Base-by-base conservation (phyloP, 768 basidiomycete genomes). In the Leccinum olivaceopallidum region DNA sequence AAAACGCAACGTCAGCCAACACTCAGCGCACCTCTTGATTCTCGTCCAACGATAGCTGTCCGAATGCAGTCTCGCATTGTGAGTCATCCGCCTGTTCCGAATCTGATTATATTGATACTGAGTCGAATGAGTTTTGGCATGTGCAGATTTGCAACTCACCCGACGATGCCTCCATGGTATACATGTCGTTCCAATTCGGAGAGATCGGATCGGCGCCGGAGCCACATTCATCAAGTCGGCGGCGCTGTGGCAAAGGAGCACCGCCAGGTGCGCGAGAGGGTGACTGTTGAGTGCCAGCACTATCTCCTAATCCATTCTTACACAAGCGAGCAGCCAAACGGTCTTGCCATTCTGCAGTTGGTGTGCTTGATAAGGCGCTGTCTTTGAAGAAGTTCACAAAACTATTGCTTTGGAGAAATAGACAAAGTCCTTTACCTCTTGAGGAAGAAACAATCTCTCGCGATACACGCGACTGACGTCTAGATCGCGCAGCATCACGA, bases 301-400 rank as follows among this genome's bases (percentile, higher is more conserved):
- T 54, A 20, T 12, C 60, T 52, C 62, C 63, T 20, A 49, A 60
- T 20, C 39, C 56, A 13, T 64, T 67, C 55, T 74, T 77, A 6
- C 79, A 79, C 52, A 90, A 73, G 6, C 81, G 81, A 61, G 79
- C 79, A 24, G 85, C 83, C 18, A 92, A 78, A 57, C 81, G 85
- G 54, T 92, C 89, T 70, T 92, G 90, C 90, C 90, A 92, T 70
- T 92, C 88, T 60, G 81, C 75, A 1, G 87, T 89, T 6, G 90
- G 90, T 28, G 83, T 79, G 18, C 85, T 81, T 24, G 85, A 82
- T 61, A 86, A 78, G 13, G 80, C 80, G 54, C 82, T 81, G 69
- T 86, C 88, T 88, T 57, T 12, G 4, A 10, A 14, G 13, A 10
- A 49, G 55, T 55, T 66, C 47, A 67, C 20, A 60, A 59, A 50